phyloP scores from a whole-genome alignment of 1,139 yeast genomes.

The Ashbya aceris region DNA sequence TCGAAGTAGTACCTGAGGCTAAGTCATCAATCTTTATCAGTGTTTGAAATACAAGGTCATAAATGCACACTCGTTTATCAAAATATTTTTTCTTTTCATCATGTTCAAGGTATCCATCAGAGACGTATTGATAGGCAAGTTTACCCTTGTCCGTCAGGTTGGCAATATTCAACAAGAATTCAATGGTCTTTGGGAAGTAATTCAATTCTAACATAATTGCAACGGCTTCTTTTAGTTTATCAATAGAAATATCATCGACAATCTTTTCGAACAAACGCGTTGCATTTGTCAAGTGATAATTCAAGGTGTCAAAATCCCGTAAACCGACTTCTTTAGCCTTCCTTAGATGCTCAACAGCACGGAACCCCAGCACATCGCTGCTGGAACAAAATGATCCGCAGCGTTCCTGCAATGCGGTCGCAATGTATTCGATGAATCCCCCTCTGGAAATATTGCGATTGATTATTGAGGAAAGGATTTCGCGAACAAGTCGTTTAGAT shows the following conservation, averaged over 20 bases:
- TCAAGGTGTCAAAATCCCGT: slow-evolving; percentile 60
- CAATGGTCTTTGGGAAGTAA: slow-evolving; percentile 79
- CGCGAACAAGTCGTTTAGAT: slow-evolving; percentile 69
- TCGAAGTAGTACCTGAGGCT: slow-evolving; percentile 34
- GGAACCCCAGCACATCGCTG: slow-evolving; percentile 85
- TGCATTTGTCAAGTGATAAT: slow-evolving; percentile 65
- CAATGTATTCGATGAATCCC: slow-evolving; percentile 86
- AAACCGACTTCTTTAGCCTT: slow-evolving; percentile 71
- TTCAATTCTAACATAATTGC: slow-evolving; percentile 69
- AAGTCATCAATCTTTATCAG: slow-evolving; percentile 62
- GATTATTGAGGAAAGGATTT: slow-evolving; percentile 77
- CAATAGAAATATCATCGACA: slow-evolving; percentile 66
- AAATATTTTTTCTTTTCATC: slow-evolving; percentile 41
- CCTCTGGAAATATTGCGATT: slow-evolving; percentile 84
- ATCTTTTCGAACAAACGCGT: slow-evolving; percentile 72
- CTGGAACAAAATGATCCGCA: slow-evolving; percentile 95
- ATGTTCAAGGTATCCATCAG: slow-evolving; percentile 39
- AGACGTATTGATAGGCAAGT: slow-evolving; percentile 44
- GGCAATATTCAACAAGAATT: slow-evolving; percentile 71
- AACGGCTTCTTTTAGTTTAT: slow-evolving; percentile 73
- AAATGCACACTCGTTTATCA: slow-evolving; percentile 48
- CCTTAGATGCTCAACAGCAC: slow-evolving; percentile 86
- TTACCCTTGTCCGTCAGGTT: slow-evolving; percentile 55
- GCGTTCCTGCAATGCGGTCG: slow-evolving; percentile 78
- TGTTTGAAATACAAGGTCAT: slow-evolving; percentile 64